Evolutionary conservation across 805 yeast species (phyloP), one percentile per base, ranked within the genome.

Genomic region (Alloascoidea hylecoeti): DNA sequence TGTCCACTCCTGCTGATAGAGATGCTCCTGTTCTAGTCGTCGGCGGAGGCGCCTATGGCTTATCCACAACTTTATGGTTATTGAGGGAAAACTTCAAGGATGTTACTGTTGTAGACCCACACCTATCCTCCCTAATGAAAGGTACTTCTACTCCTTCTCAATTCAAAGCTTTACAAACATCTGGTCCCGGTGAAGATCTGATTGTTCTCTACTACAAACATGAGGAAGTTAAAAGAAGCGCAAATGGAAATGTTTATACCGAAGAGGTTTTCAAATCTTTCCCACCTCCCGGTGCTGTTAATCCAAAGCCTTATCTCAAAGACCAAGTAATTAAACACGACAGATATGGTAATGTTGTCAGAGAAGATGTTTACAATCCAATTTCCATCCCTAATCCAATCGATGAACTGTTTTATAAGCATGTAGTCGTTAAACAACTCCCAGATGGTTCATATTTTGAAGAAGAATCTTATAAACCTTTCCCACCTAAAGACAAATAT

Each of bases 381-480:
- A n/a, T 23, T 23, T 9, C n/a, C 13, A 9, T 23, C 30, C 30
- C 30, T n/a, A 23, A 23, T 9, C 30, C 30, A 23, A n/a, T 23
- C n/a, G 30, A 9, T 23, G 30, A 23, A 23, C 30, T 23, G 9
- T 23, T 9, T n/a, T 23, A 23, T 23, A 23, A 23, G 30, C 30
- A 23, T 23, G 30, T 9, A n/a, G 13, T 9, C n/a, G 30, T 23
- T n/a, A 23, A 23, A n/a, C 30, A 23, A n/a, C 9, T n/a, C n/a
- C 13, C n/a, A 9, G 30, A 23, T 23, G 30, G 30, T n/a, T 9
- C 13, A 23, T 23, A 23, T n/a, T 23, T 9, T n/a, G n/a, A 23
- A 23, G 30, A 23, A 23, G 30, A 23, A 23, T 23, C 30, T n/a
- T 23, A 23, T n/a, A n/a, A 23, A n/a, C 30, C n/a, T 9, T 23